A percentile compares a stretch with the other conserved stretches of the same genome.
These are phyloP conservation scores for Saccharomycopsis hybrid DNA, from an alignment of 1,139 yeast genomes.

Conservation along the genomic window DNA sequence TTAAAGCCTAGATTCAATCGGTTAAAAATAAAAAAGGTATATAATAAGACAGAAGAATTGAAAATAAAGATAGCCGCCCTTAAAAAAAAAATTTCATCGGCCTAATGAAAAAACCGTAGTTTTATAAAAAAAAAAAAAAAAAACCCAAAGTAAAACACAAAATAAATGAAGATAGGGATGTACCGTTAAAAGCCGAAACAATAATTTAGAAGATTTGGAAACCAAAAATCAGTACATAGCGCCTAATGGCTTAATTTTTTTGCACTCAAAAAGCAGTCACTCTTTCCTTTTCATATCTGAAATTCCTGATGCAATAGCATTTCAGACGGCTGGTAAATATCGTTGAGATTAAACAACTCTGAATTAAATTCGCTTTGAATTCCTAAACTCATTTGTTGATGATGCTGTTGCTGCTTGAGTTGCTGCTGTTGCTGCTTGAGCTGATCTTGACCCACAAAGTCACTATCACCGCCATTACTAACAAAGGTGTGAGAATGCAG, in stretches of 20 bases:
- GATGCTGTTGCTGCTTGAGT: not conserved
- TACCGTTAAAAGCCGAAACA: not conserved
- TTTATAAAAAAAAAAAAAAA: not conserved
- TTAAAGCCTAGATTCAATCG: no score
- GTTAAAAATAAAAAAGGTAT: no score
- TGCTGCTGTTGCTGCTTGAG: not conserved
- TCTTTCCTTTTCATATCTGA: conserved; percentile 1
- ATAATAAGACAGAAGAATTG: no score
- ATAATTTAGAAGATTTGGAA: no score
- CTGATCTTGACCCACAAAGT: not conserved
- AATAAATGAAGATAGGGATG: not conserved
- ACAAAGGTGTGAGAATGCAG: not conserved
- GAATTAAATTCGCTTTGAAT: no score
- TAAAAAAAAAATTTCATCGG: no score
- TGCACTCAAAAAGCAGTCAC: not conserved
- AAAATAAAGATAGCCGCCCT: no score
- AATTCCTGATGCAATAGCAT: conserved; percentile 7
- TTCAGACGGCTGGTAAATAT: conserved; percentile 12
- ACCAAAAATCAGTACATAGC: no score
- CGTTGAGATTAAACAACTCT: conserved; percentile 10
- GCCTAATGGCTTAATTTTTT: no score
- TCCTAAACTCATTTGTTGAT: no score
- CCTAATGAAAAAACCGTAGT: not conserved
- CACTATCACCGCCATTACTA: not conserved
- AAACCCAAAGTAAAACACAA: not conserved